Evolutionary conservation across 306 rosid species (phyloP), one percentile per base, ranked within the genome.

Genomic region (Begonia peltatifolia): DNA sequence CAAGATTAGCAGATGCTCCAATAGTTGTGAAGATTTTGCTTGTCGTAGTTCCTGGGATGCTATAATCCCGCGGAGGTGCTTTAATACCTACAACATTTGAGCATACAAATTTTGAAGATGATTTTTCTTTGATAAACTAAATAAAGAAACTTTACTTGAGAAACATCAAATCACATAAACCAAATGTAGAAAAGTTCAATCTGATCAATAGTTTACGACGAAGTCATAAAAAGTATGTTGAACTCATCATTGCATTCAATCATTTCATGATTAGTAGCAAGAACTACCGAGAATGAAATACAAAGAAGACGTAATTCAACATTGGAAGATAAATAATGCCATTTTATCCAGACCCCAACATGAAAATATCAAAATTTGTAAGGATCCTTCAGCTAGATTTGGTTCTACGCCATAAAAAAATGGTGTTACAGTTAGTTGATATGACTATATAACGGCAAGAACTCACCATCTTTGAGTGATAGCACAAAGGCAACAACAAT

Each of bases 1-100:
- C 94, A 20, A 90, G 94, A 74, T 75, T 90, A 13, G 99, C 99
- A 67, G 82, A 61, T 6, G 99, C 99, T 12, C 94, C 87, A 12
- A 80, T 79, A 11, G 92, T 76, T 30, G 99, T 78, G 62, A 86
- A 86, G 65, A 90, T 71, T 81, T 81, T 90, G 70, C 81, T 74
- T 36, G 62, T 56, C 9, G 70, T 12, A 47, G 82, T 52, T 47
- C 95, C 99, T 1, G 92, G 88, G 65, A 83, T 62, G 61, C 71
- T 60, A 50, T 90, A 90, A 77, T 79, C 87, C 68, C 95, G 69
- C 58, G 89, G 43, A 13, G 92, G 86, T 51, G 92, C 67, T 57
- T 76, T 62, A 20, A 83, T 67, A 63, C 97, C 97, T 90, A 59
- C 14, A 74, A 36, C 41, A 59, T 11, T 58, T 49, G 9, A 51